Conservation (phyloP, 2,329 filamentous ascomycete genomes). For the Alternaria sp. region DNA sequence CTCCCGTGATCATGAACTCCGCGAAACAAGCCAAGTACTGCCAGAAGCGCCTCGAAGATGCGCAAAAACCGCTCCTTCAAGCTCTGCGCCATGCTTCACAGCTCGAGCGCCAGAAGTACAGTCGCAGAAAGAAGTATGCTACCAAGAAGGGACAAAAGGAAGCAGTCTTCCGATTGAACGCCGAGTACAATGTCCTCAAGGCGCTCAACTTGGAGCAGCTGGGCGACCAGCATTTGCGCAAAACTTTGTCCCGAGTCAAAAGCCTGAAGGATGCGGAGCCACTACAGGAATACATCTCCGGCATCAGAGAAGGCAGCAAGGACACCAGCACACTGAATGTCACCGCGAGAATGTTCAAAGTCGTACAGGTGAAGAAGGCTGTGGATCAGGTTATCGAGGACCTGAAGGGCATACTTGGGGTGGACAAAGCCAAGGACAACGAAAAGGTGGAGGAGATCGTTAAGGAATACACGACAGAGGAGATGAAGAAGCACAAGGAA, state of each 20-base stretch:
- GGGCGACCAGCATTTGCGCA: slow-evolving; percentile 63
- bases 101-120: slow-evolving; percentile 78
- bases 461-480: slow-evolving; percentile 21
- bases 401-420: slow-evolving; percentile 48
- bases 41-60: slow-evolving; percentile 57
- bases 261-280: slow-evolving; percentile 59
- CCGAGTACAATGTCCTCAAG: slow-evolving; percentile 66
- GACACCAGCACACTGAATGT: slow-evolving; percentile 63
- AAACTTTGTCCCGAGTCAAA: slow-evolving; percentile 64
- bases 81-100: slow-evolving; percentile 76
- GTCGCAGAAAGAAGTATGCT: slow-evolving; percentile 66
- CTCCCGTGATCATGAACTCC: not conserved
- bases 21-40: slow-evolving; percentile 32
- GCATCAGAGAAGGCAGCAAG: slow-evolving; percentile 48
- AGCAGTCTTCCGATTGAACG: slow-evolving; percentile 66
- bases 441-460: slow-evolving; percentile 22
- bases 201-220: slow-evolving; percentile 58
- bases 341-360: slow-evolving; percentile 65
- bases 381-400: slow-evolving; percentile 55
- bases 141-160: slow-evolving; percentile 53
- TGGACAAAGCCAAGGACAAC: slow-evolving; percentile 4
- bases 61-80: slow-evolving; percentile 64
- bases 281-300: slow-evolving; percentile 50
- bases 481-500: slow-evolving; percentile 35
- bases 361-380: slow-evolving; percentile 63